Evolutionary conservation across 345 rosid species (phyloP).

Genomic region (Acer campestre): DNA sequence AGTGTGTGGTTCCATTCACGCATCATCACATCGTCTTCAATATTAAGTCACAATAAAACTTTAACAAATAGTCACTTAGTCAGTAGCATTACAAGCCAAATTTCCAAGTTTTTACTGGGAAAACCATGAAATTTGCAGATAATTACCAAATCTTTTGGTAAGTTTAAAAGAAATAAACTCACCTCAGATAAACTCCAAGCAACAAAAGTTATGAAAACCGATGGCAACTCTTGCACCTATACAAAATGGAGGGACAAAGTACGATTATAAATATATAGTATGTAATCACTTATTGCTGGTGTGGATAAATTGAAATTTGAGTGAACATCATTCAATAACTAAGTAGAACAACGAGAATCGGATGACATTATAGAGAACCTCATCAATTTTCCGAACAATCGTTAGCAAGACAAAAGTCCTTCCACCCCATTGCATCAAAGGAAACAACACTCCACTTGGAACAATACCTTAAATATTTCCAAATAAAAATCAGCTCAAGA

Average conservation of each 20-base stretch:
- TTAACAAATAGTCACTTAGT: background rate
- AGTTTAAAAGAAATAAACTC: conserved; percentile 26
- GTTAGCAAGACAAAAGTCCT: conserved; percentile 67
- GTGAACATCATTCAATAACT: background rate
- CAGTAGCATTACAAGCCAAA: conserved; percentile 4
- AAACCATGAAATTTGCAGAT: background rate
- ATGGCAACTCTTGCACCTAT: conserved; percentile 67
- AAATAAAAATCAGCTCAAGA: background rate
- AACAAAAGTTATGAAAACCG: conserved; percentile 65
- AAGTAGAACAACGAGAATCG: background rate
- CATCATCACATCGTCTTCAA: background rate
- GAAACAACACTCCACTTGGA: conserved; percentile 80
- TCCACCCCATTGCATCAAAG: conserved; percentile 86
- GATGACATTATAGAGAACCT: conserved; percentile 40
- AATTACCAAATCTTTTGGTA: conserved; percentile 4
- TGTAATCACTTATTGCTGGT: background rate
- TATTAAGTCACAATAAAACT: background rate
- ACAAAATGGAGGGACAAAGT: background rate
- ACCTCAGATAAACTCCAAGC: conserved; percentile 85
- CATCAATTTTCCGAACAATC: conserved; percentile 46
- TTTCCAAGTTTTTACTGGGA: background rate
- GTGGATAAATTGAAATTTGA: background rate
- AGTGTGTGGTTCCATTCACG: background rate
- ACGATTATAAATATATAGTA: background rate
- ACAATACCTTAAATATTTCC: conserved; percentile 54